Percentiles rank a stretch among this genome's conserved stretches.
Evolutionary conservation across 805 yeast genomes (phyloP).

Genomic region (Monosporozyma aerobia): DNA sequence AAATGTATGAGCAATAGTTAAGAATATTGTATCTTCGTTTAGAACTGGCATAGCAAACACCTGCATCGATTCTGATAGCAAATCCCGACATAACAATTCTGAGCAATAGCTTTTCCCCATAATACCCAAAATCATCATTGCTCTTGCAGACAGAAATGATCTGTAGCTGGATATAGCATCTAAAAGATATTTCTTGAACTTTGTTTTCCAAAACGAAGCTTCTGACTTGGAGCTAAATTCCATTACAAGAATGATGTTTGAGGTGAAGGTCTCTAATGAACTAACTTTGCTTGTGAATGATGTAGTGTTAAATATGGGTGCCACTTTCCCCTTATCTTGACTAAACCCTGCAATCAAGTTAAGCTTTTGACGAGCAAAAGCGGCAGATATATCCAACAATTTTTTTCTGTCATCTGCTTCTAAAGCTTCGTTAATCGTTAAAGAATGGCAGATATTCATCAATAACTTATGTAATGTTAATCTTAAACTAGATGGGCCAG

Average conservation of each 20-base stretch:
- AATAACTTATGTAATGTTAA: slow-evolving; percentile 47
- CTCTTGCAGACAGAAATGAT: slow-evolving; percentile 55
- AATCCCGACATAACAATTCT: slow-evolving; percentile 36
- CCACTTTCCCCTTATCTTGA: slow-evolving; percentile 36
- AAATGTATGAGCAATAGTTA: slow-evolving; percentile 29
- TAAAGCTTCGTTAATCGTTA: slow-evolving; percentile 46
- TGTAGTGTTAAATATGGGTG: slow-evolving; percentile 25
- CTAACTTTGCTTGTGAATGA: slow-evolving; percentile 30
- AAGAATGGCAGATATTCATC: slow-evolving; percentile 61
- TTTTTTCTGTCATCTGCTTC: slow-evolving; percentile 29
- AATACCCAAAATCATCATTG: slow-evolving; percentile 57
- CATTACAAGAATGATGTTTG: slow-evolving; percentile 42
- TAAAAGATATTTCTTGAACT: slow-evolving; percentile 54
- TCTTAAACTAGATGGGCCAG: slow-evolving; percentile 46
- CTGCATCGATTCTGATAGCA: slow-evolving; percentile 21
- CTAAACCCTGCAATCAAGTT: slow-evolving; percentile 59
- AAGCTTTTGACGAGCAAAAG: slow-evolving; percentile 47
- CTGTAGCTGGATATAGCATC: slow-evolving; percentile 46
- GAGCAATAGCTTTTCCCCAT: slow-evolving; percentile 52
- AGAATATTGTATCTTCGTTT: slow-evolving; percentile 21
- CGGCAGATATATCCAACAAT: slow-evolving; percentile 37
- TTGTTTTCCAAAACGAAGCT: slow-evolving; percentile 45
- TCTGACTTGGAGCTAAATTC: slow-evolving; percentile 37
- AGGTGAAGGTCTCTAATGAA: slow-evolving; percentile 49
- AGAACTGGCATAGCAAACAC: slow-evolving; percentile 28